phyloP scores from a whole-genome alignment of 2,329 filamentous ascomycete genomes.

The Fusarium incarnatum region DNA sequence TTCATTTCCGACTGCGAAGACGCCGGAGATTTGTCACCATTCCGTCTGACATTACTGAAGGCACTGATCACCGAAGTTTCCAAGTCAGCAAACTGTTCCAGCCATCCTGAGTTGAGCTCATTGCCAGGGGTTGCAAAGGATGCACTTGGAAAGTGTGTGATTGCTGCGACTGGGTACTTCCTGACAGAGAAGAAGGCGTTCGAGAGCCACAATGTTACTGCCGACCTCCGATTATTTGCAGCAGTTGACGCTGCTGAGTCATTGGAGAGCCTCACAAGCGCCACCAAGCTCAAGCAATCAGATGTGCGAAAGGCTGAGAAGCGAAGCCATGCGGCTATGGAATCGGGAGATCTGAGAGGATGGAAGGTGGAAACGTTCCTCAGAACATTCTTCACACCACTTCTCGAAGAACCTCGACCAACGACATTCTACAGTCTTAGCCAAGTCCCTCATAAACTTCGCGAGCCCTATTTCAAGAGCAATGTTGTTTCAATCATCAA shows the following conservation, averaged over 20 bases:
- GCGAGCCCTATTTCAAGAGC: slow-evolving; percentile 50
- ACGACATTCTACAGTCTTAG: slow-evolving; percentile 50
- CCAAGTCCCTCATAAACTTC: slow-evolving; percentile 46
- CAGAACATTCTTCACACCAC: slow-evolving; percentile 51
- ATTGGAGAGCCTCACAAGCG: slow-evolving; percentile 38
- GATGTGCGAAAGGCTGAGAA: slow-evolving; percentile 53
- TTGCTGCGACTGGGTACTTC: slow-evolving; percentile 44
- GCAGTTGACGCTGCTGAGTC: slow-evolving; percentile 50
- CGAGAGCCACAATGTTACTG: slow-evolving; percentile 34
- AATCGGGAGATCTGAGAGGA: slow-evolving; percentile 53
- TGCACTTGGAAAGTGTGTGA: slow-evolving; percentile 46
- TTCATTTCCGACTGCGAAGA: slow-evolving; percentile 46
- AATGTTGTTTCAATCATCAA: slow-evolving; percentile 50
- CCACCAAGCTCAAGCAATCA: slow-evolving; percentile 47
- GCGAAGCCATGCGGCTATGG: slow-evolving; percentile 50
- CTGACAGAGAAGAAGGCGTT: slow-evolving; percentile 49
- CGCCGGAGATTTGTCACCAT: slow-evolving; percentile 44
- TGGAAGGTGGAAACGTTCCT: slow-evolving; percentile 62
- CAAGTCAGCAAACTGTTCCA: slow-evolving; percentile 45
- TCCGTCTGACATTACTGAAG: slow-evolving; percentile 54
- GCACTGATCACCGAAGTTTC: slow-evolving; percentile 48
- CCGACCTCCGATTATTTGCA: slow-evolving; percentile 49
- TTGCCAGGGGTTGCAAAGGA: slow-evolving; percentile 45
- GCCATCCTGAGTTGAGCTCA: slow-evolving; percentile 40
- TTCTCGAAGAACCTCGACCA: slow-evolving; percentile 50